Base-by-base conservation (phyloP, 305 asterid genomes). In the Coffea humblotiana region DNA sequence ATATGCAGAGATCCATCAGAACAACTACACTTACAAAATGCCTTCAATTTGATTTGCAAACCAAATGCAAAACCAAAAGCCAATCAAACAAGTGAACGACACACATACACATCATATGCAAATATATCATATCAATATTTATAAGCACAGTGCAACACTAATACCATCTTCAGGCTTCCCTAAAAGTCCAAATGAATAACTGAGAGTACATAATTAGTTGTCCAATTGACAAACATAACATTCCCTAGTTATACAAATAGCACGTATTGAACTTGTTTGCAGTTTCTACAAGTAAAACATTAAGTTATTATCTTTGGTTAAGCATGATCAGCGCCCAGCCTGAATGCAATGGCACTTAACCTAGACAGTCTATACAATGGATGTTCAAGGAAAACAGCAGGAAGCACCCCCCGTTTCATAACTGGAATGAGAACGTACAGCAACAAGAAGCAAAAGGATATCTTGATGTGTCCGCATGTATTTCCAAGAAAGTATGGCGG, bases 1-100 rank as follows among this genome's bases (percentile, higher is more conserved):
- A 48, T 15, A 43, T 48, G 19, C 25, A 49, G 21, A 72, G 37
- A 29, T 71, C n/a, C 64, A 72, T 49, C 21, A 72, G 54, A 54
- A 69, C 14, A 70, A 58, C 56, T 18, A 29, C 29, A 54, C 19
- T 16, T 70, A 43, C 54, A 19, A 8, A 56, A 48, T 54, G 16
- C 35, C 66, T 65, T 74, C 67, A 52, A 74, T 58, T 52, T 74
- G 40, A 29, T 74, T 65, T 40, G 40, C 21, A 32, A 74, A 60
- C 29, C 10, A 54, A 73, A 72, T 29, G 43, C 27, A 52, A 73
- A 51, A 27, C 21, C 49, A 68, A 40, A 37, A 0, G 2, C 10
- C 51, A 68, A 10, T 9, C 51, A 68, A 5, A 52, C 16, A 2
- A 32, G 32, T 32, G 32, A 32, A 52, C 58, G 9, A 49, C 54